A percentile compares a stretch with the other conserved stretches of the same genome.
Conservation (phyloP, 768 basidiomycete genomes). For the Macrolepiota albuminosa region DNA sequence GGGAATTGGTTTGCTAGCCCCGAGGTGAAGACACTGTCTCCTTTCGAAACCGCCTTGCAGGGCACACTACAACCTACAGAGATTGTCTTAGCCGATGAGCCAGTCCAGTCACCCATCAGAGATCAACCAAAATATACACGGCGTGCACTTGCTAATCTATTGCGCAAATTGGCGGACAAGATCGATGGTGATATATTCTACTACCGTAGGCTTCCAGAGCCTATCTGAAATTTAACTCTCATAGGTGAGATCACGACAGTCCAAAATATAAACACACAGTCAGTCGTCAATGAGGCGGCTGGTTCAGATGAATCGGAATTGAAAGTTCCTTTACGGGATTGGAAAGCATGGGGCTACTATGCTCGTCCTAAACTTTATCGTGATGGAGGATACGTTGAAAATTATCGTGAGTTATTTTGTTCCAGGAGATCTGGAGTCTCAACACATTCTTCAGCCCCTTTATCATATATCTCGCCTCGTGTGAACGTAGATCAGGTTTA, state of each 20-base stretch:
- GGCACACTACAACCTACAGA: not conserved
- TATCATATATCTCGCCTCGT: slow-evolving; percentile 16
- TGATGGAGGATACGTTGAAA: slow-evolving; percentile 27
- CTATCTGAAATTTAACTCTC: not conserved
- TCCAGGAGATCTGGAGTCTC: not conserved
- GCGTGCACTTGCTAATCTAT: not conserved
- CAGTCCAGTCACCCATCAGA: not conserved
- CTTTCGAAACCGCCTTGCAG: slow-evolving; percentile 11
- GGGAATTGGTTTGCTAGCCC: slow-evolving; percentile 24
- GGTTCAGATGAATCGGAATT: not conserved
- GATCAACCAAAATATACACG: not conserved
- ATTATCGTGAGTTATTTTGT: slow-evolving; percentile 33
- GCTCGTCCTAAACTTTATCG: slow-evolving; percentile 40
- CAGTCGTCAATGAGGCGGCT: not conserved
- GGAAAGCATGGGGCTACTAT: slow-evolving; percentile 54
- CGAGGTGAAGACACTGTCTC: slow-evolving; percentile 15
- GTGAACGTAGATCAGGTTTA: slow-evolving; percentile 29
- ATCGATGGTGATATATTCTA: slow-evolving; percentile 3
- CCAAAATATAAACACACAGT: no score
- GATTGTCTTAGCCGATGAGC: not conserved
- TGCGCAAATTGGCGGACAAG: slow-evolving; percentile 7
- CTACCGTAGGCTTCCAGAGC: not conserved
- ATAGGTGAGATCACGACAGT: not conserved
- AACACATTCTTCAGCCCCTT: slow-evolving; percentile 15
- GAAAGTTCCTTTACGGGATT: slow-evolving; percentile 26